phyloP scores from a whole-genome alignment of 345 rosid species.

The Ceriops decandra region DNA sequence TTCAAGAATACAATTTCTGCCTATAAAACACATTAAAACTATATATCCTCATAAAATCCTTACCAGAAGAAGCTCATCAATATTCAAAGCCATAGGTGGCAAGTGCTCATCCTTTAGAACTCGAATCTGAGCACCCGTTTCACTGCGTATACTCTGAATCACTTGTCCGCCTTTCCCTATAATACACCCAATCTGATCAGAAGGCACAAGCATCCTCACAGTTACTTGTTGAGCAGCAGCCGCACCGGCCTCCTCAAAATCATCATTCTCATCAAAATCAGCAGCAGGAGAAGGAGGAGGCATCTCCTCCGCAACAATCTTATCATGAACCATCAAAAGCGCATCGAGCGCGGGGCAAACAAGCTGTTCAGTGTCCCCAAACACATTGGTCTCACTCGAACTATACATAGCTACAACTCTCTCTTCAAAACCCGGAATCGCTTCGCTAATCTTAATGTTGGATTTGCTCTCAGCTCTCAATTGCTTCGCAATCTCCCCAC shows the following conservation, averaged over 20 bases:
- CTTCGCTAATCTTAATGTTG: constrained; percentile 28
- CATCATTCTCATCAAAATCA: constrained; percentile 6
- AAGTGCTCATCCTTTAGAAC: constrained; percentile 29
- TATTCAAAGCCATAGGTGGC: constrained; percentile 26
- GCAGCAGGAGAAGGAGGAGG: neutral
- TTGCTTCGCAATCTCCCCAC: constrained; percentile 34
- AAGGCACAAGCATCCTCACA: constrained; percentile 30
- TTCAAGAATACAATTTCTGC: too few species aligned
- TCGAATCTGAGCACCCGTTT: constrained; percentile 36
- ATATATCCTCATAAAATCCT: neutral
- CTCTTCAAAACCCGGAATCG: constrained; percentile 30
- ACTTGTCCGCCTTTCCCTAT: constrained; percentile 38
- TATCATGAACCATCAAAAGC: constrained; percentile 31
- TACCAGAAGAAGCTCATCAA: constrained; percentile 33
- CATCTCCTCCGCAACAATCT: constrained; percentile 28
- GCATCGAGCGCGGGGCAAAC: constrained; percentile 32
- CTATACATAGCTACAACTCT: constrained; percentile 31
- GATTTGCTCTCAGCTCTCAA: constrained; percentile 30
- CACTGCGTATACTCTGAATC: constrained; percentile 31
- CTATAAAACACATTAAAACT: too few species aligned
- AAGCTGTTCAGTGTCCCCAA: constrained; percentile 25
- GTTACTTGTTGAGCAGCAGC: constrained; percentile 13
- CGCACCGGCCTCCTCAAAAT: neutral
- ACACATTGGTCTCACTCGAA: constrained; percentile 22
- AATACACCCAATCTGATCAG: constrained; percentile 36